These are phyloP conservation scores for Leonotis leonurus DNA, from an alignment of 257 asterid species.

Conservation along the genomic window DNA sequence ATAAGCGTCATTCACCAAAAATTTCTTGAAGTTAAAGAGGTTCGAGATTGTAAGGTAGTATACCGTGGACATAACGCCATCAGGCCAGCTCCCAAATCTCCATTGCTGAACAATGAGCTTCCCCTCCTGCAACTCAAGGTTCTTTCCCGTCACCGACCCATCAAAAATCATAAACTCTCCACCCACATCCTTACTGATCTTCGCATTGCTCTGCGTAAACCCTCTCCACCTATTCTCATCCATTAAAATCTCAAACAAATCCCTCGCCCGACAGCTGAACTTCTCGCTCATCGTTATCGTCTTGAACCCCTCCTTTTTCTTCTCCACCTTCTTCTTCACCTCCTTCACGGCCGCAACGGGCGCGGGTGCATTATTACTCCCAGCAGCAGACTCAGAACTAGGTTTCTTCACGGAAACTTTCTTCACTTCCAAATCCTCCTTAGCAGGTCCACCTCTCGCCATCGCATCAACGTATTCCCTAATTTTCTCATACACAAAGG, in stretches of 20 bases:
- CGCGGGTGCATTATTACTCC: neutral
- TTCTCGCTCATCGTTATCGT: constrained; percentile 91
- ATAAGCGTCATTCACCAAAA: neutral
- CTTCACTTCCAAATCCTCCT: constrained; percentile 77
- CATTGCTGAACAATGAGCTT: constrained; percentile 81
- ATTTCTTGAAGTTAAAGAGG: neutral
- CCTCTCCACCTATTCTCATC: constrained; percentile 99
- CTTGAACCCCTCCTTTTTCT: constrained; percentile 84
- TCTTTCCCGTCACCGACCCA: constrained; percentile 76
- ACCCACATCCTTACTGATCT: constrained; percentile 77
- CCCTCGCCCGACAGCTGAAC: constrained; percentile 71
- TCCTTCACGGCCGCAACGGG: constrained; percentile 21
- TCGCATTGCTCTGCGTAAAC: constrained; percentile 86
- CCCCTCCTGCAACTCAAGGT: constrained; percentile 74
- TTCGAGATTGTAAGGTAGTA: neutral
- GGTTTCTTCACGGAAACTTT: constrained; percentile 35
- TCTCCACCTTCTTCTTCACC: constrained; percentile 42
- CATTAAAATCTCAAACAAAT: constrained; percentile 83
- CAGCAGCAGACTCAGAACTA: constrained; percentile 18
- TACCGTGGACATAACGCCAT: constrained; percentile 77
- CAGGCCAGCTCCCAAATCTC: constrained; percentile 96
- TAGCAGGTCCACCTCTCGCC: constrained; percentile 87
- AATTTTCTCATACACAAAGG: constrained; percentile 69
- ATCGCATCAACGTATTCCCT: constrained; percentile 54
- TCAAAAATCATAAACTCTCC: constrained; percentile 83